Conservation (phyloP, 345 rosid genomes). For the Anacardium occidentale region DNA sequence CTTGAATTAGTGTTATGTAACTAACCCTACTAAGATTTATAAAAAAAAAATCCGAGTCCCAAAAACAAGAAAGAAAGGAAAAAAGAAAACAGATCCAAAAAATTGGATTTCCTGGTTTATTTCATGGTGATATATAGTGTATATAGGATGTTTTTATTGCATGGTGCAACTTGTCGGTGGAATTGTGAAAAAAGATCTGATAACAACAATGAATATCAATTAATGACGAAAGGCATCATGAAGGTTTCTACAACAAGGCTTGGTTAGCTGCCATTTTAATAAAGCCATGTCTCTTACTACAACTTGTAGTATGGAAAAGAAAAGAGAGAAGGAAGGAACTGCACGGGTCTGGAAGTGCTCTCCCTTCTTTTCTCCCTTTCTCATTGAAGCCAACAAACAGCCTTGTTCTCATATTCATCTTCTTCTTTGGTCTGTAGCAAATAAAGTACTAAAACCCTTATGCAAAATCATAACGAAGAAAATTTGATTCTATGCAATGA, state of each 20-base stretch:
- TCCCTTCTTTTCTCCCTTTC: conserved; percentile 20
- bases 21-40: neutral
- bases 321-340: conserved; percentile 14
- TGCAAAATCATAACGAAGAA: neutral
- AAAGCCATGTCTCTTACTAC: conserved; percentile 58
- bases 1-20: conserved; percentile 17
- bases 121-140: no score
- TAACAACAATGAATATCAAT: conserved; percentile 18
- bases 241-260: conserved; percentile 44
- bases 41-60: no score
- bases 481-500: neutral
- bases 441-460: conserved; percentile 7
- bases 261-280: conserved; percentile 49
- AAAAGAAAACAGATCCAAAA: neutral
- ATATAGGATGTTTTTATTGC: conserved; percentile 29
- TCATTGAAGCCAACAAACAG: conserved; percentile 11
- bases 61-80: neutral
- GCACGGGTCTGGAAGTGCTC: conserved; percentile 21
- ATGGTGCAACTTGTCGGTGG: conserved; percentile 29
- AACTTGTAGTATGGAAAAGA: conserved; percentile 21
- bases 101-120: neutral
- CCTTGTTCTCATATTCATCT: conserved; percentile 30
- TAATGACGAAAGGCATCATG: conserved; percentile 35
- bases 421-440: conserved; percentile 31
- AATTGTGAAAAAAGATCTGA: conserved; percentile 4